Evolutionary conservation across 257 asterid species (phyloP).

Genomic region (Salvia splendens): DNA sequence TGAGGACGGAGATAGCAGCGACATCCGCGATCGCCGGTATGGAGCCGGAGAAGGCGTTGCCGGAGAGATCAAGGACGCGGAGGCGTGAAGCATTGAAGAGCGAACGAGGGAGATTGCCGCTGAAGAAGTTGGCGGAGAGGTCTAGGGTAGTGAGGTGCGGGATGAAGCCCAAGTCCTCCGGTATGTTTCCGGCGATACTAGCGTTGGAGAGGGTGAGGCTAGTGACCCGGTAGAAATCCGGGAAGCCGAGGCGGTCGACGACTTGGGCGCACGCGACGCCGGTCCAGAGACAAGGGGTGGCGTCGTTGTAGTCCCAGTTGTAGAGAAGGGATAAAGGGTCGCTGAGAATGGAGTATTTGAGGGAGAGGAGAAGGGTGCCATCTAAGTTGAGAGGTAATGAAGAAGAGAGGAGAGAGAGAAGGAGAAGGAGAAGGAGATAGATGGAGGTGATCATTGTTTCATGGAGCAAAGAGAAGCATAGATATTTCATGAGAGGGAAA

Average conservation of each 20-base stretch:
- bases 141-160: constrained; percentile 61
- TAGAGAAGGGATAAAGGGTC: constrained; percentile 87
- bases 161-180: constrained; percentile 68
- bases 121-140: constrained; percentile 68
- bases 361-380: constrained; percentile 78
- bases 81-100: constrained; percentile 67
- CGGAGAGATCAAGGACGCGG: constrained; percentile 50
- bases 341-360: constrained; percentile 71
- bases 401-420: constrained; percentile 40
- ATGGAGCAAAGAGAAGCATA: constrained; percentile 33
- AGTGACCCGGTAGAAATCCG: constrained; percentile 45
- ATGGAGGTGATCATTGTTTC: constrained; percentile 41
- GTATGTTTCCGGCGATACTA: constrained; percentile 56
- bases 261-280: constrained; percentile 66
- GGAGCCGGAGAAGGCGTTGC: constrained; percentile 53
- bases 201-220: constrained; percentile 59
- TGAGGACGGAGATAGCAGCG: constrained; percentile 44
- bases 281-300: constrained; percentile 72
- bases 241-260: constrained; percentile 28
- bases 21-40: constrained; percentile 39
- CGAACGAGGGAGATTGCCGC: constrained; percentile 65
- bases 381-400: constrained; percentile 58
- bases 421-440: constrained; percentile 40
- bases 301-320: constrained; percentile 77
- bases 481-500: constrained; percentile 37